Evolutionary conservation across 192 early-diverging fungal species (phyloP).

Genomic region (Rhizophagus clarus): DNA sequence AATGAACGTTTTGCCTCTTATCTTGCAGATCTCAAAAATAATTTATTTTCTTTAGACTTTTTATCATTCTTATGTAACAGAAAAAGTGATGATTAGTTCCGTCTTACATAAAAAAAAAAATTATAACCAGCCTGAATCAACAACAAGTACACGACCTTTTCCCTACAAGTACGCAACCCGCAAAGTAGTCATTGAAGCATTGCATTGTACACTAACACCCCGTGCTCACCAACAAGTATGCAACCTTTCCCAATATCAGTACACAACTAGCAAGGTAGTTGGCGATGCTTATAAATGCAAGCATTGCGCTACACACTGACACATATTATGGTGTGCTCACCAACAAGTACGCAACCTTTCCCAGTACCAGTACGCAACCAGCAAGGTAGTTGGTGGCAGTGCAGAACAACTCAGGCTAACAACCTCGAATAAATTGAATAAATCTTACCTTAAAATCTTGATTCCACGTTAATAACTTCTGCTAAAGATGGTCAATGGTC

Average conservation of each 20-base stretch:
- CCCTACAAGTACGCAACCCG: neutral
- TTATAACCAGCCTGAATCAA: neutral
- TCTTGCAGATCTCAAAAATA: constrained; percentile 3
- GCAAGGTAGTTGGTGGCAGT: constrained; percentile 4
- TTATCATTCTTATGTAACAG: constrained; percentile 4
- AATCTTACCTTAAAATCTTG: constrained; percentile 12
- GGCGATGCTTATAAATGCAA: neutral
- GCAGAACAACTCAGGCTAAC: neutral
- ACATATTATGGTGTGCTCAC: neutral
- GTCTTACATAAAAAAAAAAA: neutral
- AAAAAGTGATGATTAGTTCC: neutral
- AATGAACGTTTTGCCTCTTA: neutral
- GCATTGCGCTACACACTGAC: neutral
- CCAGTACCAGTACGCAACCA: neutral
- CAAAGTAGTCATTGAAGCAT: neutral
- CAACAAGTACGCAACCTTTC: constrained; percentile 10
- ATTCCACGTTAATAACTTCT: neutral
- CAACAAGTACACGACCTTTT: neutral
- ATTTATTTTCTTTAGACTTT: constrained; percentile 5
- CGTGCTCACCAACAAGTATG: neutral
- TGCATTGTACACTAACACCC: too few relatives aligned
- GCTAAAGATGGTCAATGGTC: too few relatives aligned
- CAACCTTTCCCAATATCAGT: constrained; percentile 9
- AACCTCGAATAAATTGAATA: neutral
- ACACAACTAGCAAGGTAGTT: constrained; percentile 14